Base-by-base conservation (phyloP, 768 basidiomycete species). In the Tubosaeta sp. region DNA sequence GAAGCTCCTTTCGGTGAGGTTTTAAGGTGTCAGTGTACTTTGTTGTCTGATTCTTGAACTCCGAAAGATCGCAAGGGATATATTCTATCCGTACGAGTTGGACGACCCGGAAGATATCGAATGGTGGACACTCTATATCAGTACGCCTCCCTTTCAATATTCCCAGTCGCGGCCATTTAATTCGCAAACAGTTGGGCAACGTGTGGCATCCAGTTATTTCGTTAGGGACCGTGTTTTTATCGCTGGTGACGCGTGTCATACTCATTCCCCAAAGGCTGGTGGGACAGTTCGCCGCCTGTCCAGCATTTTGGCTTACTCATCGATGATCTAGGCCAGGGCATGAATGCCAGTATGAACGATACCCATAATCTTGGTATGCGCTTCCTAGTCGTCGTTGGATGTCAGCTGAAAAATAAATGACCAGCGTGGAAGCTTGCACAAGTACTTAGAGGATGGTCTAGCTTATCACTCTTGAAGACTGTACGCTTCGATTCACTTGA, bases 321-420 rank as follows among this genome's bases (percentile, higher is more conserved):
- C 37, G 16, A 0, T n/a, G 44, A 11, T 54, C 29, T 31, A 83
- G 82, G 86, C 13, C 86, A 88, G 64, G 86, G 85, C 11, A 84
- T 86, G 85, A 86, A 87, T 58, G 86, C 85, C 8, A 82, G 83
- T 55, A 87, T 88, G 82, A 82, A 81, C 45, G 87, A 88, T 61
- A 77, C 82, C 16, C 86, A 86, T 55, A 88, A 88, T 60, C 75
- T 89, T 22, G 77, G 83, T 78, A 53, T 39, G 68, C 53, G 6
- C 37, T 10, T 38, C 6, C 12, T 27, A 3, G 16, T 4, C 10
- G 3, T 49, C 7, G 13, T 12, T 19, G 9, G 78, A 5, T 77
- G 80, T 63, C 77, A 77, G 14, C 80, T 85, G 79, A 86, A 9
- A 12, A 9, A 17, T 5, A 12, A 11, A 16, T 5, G 17, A 35